Percentiles rank a stretch among this genome's conserved stretches.
phyloP scores from a whole-genome alignment of 495 filamentous ascomycete genomes.

The Tuber umbilicatum region DNA sequence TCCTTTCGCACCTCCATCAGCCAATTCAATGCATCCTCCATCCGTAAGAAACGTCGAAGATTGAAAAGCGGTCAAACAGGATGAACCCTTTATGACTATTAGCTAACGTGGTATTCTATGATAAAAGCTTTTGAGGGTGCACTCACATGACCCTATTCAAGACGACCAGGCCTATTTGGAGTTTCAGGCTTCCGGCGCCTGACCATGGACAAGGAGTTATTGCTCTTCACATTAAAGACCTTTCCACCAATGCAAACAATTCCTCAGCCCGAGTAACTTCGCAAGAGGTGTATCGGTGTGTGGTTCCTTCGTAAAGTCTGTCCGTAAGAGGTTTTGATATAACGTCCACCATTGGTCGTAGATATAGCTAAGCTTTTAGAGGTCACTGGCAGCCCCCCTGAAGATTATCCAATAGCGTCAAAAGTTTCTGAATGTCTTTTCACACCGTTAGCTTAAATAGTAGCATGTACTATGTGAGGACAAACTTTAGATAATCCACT shows the following conservation, averaged over 20 bases:
- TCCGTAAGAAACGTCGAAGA: constrained; percentile 6
- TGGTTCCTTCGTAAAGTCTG: background rate
- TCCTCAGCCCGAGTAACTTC: background rate
- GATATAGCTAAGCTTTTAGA: background rate
- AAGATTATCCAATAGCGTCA: background rate
- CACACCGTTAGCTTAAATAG: background rate
- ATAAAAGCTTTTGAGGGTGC: background rate
- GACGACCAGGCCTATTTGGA: background rate
- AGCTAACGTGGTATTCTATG: background rate
- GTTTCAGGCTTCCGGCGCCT: background rate
- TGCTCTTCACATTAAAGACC: background rate
- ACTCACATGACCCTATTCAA: background rate
- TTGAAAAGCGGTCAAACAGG: background rate
- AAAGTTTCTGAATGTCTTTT: constrained; percentile 5
- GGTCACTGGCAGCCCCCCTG: background rate
- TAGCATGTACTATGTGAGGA: background rate
- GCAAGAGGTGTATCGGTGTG: background rate
- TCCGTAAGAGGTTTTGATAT: background rate
- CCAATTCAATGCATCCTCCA: background rate
- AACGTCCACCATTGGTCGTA: background rate
- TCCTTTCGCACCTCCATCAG: background rate
- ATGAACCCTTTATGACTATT: background rate
- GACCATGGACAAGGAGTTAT: background rate
- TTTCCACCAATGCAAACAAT: background rate
- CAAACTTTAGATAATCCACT: background rate